These are phyloP conservation scores for Pinus tabuliformis DNA, from an alignment of 75 land plant genomes.

Conservation along the genomic window DNA sequence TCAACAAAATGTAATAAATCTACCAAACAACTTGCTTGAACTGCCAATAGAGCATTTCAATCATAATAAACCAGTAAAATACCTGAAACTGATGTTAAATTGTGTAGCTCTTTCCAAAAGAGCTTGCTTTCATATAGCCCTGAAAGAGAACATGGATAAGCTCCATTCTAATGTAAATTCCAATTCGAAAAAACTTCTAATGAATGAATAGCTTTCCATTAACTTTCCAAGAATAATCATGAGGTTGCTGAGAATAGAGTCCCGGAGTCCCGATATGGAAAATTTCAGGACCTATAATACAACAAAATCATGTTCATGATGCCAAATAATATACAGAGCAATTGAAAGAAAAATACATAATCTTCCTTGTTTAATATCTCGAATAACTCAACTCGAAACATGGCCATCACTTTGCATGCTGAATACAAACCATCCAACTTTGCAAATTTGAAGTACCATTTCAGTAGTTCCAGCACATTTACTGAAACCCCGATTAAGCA, in stretches of 20 bases:
- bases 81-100: not conserved
- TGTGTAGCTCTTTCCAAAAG: not conserved
- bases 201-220: not conserved
- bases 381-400: not conserved
- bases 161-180: constrained; percentile 3
- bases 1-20: no score
- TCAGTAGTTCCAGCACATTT: not conserved
- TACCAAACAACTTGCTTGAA: not conserved
- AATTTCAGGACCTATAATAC: not conserved
- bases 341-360: not conserved
- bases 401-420: not conserved
- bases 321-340: not conserved
- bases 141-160: not conserved
- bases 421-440: not conserved
- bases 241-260: not conserved
- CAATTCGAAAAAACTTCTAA: not conserved
- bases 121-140: not conserved
- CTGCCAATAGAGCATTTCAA: not conserved
- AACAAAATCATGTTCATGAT: not conserved
- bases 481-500: not conserved
- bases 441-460: not conserved
- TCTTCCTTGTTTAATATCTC: not conserved
- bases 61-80: not conserved
- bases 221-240: not conserved
- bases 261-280: not conserved